A percentile compares a stretch with the other conserved stretches of the same genome.
phyloP scores from a whole-genome alignment of 371 early-diverging fungal genomes.

The Mucor irregularis region DNA sequence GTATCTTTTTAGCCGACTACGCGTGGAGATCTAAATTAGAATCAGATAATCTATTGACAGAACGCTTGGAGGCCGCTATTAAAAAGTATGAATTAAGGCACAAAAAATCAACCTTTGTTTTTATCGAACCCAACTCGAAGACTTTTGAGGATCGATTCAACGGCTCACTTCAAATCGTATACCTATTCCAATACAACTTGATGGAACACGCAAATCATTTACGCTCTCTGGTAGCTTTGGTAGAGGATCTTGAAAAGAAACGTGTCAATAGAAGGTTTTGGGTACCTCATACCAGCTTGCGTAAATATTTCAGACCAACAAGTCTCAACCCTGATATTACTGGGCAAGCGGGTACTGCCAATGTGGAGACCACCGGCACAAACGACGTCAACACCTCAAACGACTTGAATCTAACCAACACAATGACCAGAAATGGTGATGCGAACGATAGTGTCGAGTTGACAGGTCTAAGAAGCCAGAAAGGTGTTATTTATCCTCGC shows the following conservation, averaged over 20 bases:
- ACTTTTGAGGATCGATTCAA: constrained; percentile 8
- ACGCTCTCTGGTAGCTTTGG: constrained; percentile 10
- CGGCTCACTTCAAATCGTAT: constrained; percentile 4
- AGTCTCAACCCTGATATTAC: constrained; percentile 24
- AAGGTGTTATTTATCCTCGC: constrained; percentile 16
- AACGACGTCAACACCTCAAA: background rate
- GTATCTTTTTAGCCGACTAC: constrained; percentile 21
- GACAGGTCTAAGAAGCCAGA: background rate
- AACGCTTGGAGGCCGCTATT: constrained; percentile 5
- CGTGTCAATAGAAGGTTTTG: constrained; percentile 20
- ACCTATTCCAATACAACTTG: constrained; percentile 28
- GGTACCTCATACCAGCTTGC: constrained; percentile 25
- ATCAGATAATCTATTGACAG: background rate
- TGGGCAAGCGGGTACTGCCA: constrained; percentile 4
- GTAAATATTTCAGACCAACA: constrained; percentile 25
- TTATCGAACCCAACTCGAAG: background rate
- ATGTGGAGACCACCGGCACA: background rate
- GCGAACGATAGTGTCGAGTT: background rate
- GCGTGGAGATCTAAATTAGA: background rate
- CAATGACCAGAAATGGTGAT: constrained; percentile 7
- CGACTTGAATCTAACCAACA: constrained; percentile 13
- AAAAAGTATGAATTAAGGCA: constrained; percentile 1
- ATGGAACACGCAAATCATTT: constrained; percentile 19
- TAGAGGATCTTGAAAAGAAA: constrained; percentile 19
- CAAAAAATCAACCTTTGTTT: background rate